A percentile compares a stretch with the other conserved stretches of the same genome.
Evolutionary conservation across 441 rosid genomes (phyloP).

Genomic region (Omphalea diandra): DNA sequence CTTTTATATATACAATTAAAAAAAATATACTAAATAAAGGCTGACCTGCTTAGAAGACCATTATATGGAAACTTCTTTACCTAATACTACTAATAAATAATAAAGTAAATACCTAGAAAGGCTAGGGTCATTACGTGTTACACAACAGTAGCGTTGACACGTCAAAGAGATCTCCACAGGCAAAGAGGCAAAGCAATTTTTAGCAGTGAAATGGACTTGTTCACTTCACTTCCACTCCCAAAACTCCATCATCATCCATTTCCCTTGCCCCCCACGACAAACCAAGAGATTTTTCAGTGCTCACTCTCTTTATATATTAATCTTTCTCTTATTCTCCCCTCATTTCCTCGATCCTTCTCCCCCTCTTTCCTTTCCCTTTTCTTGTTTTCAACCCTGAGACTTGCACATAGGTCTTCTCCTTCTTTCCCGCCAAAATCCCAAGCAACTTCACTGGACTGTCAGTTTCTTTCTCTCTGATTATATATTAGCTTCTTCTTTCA

Average conservation of each 20-base stretch:
- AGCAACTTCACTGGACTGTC: not conserved
- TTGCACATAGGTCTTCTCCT: no score
- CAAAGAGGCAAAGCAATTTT: no score
- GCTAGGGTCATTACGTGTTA: no score
- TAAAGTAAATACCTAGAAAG: no score
- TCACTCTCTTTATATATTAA: not conserved
- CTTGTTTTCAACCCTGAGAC: no score
- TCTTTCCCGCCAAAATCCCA: slow-evolving; percentile 12
- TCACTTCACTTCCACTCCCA: no score
- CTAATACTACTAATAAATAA: not conserved
- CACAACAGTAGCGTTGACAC: no score
- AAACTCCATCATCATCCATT: no score
- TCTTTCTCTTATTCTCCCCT: not conserved
- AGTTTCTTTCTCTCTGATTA: not conserved
- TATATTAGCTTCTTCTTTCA: not conserved
- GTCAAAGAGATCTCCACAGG: no score
- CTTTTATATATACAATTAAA: no score
- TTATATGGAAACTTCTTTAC: not conserved
- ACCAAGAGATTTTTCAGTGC: not conserved
- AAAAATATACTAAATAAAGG: no score
- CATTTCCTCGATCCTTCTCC: not conserved
- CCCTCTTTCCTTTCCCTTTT: not conserved
- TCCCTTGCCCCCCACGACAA: not conserved
- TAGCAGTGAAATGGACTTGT: no score
- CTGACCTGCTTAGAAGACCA: not conserved